These are phyloP conservation scores for Metschnikowia borealis DNA, from an alignment of 805 yeast species.

Conservation along the genomic window DNA sequence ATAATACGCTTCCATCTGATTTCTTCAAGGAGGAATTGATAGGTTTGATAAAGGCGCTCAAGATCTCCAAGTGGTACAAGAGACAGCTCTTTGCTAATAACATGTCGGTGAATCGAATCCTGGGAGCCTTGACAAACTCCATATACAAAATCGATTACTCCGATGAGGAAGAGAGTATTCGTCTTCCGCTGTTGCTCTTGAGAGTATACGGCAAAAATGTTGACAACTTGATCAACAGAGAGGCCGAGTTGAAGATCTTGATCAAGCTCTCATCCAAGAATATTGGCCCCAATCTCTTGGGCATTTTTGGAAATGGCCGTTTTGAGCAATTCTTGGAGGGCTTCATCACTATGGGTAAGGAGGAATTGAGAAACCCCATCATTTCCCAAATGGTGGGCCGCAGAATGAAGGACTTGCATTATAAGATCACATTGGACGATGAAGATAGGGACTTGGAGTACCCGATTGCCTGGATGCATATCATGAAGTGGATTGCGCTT, in stretches of 20 bases:
- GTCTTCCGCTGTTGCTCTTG: slow-evolving; percentile 60
- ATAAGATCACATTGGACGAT: slow-evolving; percentile 61
- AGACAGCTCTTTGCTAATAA: slow-evolving; percentile 39
- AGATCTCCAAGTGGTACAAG: slow-evolving; percentile 76
- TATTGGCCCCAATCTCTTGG: slow-evolving; percentile 86
- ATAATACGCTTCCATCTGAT: slow-evolving; percentile 74
- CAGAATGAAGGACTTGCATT: slow-evolving; percentile 93
- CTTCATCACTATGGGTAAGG: slow-evolving; percentile 69
- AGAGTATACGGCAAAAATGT: slow-evolving; percentile 88
- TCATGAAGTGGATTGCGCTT: slow-evolving; percentile 65
- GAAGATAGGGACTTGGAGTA: slow-evolving; percentile 52
- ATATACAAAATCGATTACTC: slow-evolving; percentile 70
- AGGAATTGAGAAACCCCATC: slow-evolving; percentile 69
- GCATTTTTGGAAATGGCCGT: slow-evolving; percentile 88
- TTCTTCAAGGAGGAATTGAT: slow-evolving; percentile 81
- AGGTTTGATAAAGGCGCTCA: slow-evolving; percentile 56
- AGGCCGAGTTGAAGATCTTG: slow-evolving; percentile 68
- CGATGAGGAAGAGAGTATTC: slow-evolving; percentile 27
- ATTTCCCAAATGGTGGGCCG: slow-evolving; percentile 83
- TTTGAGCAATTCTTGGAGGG: slow-evolving; percentile 89
- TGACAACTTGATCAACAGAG: slow-evolving; percentile 81
- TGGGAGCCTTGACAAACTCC: slow-evolving; percentile 92
- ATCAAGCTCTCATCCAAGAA: slow-evolving; percentile 68
- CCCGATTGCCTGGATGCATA: slow-evolving; percentile 65
- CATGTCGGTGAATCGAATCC: slow-evolving; percentile 60